Base-by-base conservation (phyloP, 345 rosid genomes). In the Gossypioides kirkii region DNA sequence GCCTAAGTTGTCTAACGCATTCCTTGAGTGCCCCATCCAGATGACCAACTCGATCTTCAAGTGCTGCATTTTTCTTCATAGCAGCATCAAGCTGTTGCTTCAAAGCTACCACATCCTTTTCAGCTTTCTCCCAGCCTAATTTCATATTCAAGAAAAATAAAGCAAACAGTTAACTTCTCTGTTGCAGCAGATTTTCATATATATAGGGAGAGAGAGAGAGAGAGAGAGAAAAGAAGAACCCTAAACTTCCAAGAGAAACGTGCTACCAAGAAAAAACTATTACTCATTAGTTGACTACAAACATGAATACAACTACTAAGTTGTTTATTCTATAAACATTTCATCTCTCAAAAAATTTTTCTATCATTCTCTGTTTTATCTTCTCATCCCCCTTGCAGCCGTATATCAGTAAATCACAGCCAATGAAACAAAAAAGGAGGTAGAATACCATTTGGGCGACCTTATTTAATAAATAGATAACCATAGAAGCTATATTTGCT, bases 91-190 rank as follows among this genome's bases (percentile, higher is more conserved):
- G 91, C 77, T 90, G 92, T 80, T 90, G 82, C 86, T 84, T 90
- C 49, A 90, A 41, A 79, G 67, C 83, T 41, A 49, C 73, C 25
- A 88, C 92, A 80, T 95, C 98, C 12, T 82, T 86, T 84, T 95
- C 98, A n/a, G 99, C 94, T 78, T 89, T 95, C 76, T 95, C 99
- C 99, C 99, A 94, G 67, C 98, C 98, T 94, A 64, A 71, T 68
- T 75, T 74, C 73, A 75, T 2, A 60, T 60, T 60, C 50, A 32
- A 10, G 58, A 69, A 56, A 61, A 32, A 63, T 23, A 16, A 49
- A 68, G 11, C 36, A 60, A 53, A 8, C 49, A 18, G 75, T 25
- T 78, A 68, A 9, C 20, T 61, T 38, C 46, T 25, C 45, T 23
- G 8, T 26, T 43, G 56, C 18, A 64, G 45, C 56, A 73, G 54